Conservation (phyloP, 805 yeast genomes). For the Starmerella floris region DNA sequence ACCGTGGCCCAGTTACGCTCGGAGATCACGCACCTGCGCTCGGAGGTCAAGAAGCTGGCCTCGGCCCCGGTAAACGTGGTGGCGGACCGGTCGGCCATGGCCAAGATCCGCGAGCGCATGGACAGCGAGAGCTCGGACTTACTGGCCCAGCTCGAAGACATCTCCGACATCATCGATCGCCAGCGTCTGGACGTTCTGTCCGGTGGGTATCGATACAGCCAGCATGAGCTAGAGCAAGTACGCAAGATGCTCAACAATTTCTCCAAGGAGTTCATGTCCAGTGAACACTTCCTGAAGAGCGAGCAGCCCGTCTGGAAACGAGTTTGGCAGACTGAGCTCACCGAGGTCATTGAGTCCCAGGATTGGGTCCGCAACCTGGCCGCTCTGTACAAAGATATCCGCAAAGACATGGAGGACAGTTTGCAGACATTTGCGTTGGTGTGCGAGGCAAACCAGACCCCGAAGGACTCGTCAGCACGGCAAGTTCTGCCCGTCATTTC, state of each 20-base stretch:
- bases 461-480: background rate
- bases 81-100: constrained; percentile 47
- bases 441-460: constrained; percentile 15
- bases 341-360: constrained; percentile 84
- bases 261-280: constrained; percentile 35
- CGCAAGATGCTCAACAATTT: constrained; percentile 52
- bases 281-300: constrained; percentile 46
- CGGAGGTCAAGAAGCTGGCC: constrained; percentile 40
- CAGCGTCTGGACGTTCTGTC: constrained; percentile 82
- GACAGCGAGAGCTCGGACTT: constrained; percentile 65
- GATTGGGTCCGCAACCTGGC: constrained; percentile 84
- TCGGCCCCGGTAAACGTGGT: constrained; percentile 19
- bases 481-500: constrained; percentile 29
- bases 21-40: constrained; percentile 34
- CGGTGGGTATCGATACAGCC: constrained; percentile 72
- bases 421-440: constrained; percentile 70
- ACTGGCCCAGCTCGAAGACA: constrained; percentile 70
- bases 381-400: constrained; percentile 63
- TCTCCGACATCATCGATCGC: constrained; percentile 84
- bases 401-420: constrained; percentile 69
- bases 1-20: constrained; percentile 34
- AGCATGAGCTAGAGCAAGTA: constrained; percentile 55
- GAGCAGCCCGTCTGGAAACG: constrained; percentile 81
- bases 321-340: constrained; percentile 84
- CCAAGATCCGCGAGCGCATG: constrained; percentile 54